Conservation (phyloP, 768 basidiomycete species). For the Lactarius hatsudake region DNA sequence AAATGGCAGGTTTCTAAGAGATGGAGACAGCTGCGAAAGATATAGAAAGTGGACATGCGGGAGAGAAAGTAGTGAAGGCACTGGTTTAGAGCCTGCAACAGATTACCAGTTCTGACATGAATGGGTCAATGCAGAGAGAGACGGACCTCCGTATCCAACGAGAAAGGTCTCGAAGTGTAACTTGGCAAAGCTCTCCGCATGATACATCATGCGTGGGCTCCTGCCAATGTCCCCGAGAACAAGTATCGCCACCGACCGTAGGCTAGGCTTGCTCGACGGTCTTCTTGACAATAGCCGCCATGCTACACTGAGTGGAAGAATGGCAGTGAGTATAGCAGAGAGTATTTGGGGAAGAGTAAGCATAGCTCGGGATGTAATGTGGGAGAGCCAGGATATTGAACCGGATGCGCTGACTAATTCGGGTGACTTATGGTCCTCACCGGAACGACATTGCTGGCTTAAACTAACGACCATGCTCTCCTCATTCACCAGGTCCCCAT, state of each 20-base stretch:
- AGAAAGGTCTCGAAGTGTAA: conserved; percentile 74
- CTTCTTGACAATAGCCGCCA: conserved; percentile 14
- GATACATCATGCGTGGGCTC: conserved; percentile 98
- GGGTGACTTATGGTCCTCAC: background rate
- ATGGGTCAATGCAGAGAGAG: background rate
- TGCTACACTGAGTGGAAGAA: background rate
- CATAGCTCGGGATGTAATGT: background rate
- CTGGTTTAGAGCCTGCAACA: conserved; percentile 66
- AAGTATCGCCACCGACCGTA: conserved; percentile 79
- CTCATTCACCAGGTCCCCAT: background rate
- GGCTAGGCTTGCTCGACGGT: conserved; percentile 29
- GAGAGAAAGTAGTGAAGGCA: conserved; percentile 65
- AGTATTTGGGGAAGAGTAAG: background rate
- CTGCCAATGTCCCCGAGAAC: conserved; percentile 96
- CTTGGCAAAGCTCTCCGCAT: conserved; percentile 87
- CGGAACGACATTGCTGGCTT: background rate
- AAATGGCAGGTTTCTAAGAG: conserved; percentile 57
- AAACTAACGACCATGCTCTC: conserved; percentile 7
- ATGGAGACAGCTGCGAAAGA: conserved; percentile 59
- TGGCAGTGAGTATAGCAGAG: conserved; percentile 1
- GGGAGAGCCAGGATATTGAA: background rate
- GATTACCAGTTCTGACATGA: background rate
- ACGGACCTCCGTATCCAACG: conserved; percentile 81
- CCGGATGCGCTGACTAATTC: conserved; percentile 11
- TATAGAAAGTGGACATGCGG: conserved; percentile 65